Evolutionary conservation across 2,329 filamentous ascomycete species (phyloP).

Genomic region (Fusarium piperis): DNA sequence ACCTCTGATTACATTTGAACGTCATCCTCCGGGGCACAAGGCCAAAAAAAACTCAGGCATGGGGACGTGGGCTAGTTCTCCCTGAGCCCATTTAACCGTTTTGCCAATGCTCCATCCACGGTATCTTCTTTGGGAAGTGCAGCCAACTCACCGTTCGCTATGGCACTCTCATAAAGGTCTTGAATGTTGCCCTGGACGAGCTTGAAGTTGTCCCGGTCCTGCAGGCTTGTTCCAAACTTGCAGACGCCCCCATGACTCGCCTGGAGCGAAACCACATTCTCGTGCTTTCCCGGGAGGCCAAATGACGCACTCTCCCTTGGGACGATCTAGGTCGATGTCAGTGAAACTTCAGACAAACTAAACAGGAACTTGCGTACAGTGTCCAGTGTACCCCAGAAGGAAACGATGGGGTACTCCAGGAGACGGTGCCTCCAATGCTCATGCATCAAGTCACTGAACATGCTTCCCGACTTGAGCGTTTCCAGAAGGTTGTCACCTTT

Average conservation of each 20-base stretch:
- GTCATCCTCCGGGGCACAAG: neutral
- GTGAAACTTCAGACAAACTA: neutral
- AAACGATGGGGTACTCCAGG: neutral
- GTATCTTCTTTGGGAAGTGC: neutral
- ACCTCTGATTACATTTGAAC: neutral
- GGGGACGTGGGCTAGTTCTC: neutral
- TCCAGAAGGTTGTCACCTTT: neutral
- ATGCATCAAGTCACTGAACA: neutral
- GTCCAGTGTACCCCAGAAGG: neutral
- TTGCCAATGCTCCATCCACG: neutral
- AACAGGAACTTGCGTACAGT: neutral
- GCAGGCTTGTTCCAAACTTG: neutral
- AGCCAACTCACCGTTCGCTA: neutral
- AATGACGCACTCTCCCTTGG: neutral
- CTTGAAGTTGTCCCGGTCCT: neutral
- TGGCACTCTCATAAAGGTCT: neutral
- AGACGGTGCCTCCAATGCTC: neutral
- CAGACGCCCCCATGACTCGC: neutral
- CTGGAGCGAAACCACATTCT: neutral
- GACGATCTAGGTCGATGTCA: neutral
- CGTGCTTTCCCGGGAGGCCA: neutral
- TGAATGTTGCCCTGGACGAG: neutral
- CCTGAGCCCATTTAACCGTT: neutral
- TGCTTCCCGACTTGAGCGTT: rapidly evolving
- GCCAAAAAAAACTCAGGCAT: neutral